Evolutionary conservation across 257 asterid species (phyloP).

Genomic region (Solanum pimpinellifolium): DNA sequence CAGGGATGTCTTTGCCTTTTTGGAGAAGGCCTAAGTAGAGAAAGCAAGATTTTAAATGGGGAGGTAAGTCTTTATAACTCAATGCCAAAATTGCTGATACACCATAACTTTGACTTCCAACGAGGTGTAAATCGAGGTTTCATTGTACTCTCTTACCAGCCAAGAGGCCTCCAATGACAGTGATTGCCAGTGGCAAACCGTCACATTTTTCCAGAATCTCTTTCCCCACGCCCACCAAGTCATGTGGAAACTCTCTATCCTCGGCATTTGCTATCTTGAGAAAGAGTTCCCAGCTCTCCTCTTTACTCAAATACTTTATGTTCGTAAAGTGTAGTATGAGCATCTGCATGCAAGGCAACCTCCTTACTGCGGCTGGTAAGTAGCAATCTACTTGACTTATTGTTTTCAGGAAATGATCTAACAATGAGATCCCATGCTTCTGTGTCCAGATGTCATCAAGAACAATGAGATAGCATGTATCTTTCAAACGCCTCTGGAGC

Average conservation of each 20-base stretch:
- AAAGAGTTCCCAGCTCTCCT: conserved; percentile 16
- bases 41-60: conserved; percentile 12
- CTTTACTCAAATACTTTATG: not conserved
- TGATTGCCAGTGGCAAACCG: conserved; percentile 15
- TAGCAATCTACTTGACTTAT: conserved; percentile 7
- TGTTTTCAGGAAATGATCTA: conserved; percentile 3
- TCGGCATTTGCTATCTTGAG: not conserved
- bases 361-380: conserved; percentile 1
- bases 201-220: conserved; percentile 8
- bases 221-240: conserved; percentile 7
- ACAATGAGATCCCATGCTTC: conserved; percentile 6
- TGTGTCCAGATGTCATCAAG: not conserved
- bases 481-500: not conserved
- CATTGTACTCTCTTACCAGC: not conserved
- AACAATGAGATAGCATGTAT: not conserved
- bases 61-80: conserved; percentile 11
- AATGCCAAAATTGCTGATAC: not conserved
- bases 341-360: not conserved
- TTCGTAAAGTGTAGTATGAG: not conserved
- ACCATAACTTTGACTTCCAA: not conserved
- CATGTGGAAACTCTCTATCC: not conserved
- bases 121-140: not conserved
- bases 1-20: conserved; percentile 1
- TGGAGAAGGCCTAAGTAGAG: conserved; percentile 4
- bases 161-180: conserved; percentile 4